Conservation (phyloP, 352 stramenopile genomes). For the Globisporangium recalcitrans region DNA sequence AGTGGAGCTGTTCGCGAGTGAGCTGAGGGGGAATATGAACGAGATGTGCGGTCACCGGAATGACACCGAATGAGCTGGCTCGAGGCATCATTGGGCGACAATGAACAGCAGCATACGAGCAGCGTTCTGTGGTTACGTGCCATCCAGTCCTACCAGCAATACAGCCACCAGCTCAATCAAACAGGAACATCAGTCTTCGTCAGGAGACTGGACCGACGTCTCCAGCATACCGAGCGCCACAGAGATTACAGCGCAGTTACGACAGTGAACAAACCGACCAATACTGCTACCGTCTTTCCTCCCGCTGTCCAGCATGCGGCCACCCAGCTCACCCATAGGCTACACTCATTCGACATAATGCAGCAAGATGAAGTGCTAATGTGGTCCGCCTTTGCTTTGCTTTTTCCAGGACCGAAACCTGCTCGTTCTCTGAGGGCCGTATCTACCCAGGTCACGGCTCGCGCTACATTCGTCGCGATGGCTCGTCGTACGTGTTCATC, state of each 20-base stretch:
- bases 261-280: neutral
- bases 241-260: neutral
- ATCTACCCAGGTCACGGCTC: constrained; percentile 99
- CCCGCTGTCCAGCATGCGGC: neutral
- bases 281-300: neutral
- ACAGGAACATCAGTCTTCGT: neutral
- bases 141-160: neutral
- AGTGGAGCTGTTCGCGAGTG: neutral
- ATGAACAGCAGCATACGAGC: neutral
- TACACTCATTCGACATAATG: neutral
- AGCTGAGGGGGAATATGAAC: neutral
- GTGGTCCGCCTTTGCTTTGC: neutral
- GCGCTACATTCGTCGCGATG: constrained; percentile 98
- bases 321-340: neutral
- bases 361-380: constrained; percentile 3
- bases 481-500: constrained; percentile 93
- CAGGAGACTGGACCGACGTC: neutral
- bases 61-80: neutral
- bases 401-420: constrained; percentile 78
- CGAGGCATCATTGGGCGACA: neutral
- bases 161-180: neutral
- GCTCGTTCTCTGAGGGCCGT: constrained; percentile 86
- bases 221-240: neutral
- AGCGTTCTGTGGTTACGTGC: neutral
- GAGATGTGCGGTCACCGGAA: too few species aligned